Conservation (phyloP, 1,284 basidiomycete species). For the Papiliotrema fonsecae region DNA sequence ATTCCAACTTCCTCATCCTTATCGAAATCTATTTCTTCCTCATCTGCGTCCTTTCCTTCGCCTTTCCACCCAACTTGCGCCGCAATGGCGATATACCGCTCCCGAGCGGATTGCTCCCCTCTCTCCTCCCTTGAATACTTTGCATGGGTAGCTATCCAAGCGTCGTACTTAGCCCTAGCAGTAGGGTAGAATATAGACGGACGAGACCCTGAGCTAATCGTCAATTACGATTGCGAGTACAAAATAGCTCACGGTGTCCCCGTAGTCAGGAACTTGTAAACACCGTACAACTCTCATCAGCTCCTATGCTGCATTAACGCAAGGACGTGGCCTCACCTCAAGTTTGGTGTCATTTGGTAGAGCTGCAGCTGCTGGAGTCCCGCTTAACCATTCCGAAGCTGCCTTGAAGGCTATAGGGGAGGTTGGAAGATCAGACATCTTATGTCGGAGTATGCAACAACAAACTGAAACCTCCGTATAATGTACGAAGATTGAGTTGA, state of each 20-base stretch:
- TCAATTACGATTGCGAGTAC: constrained; percentile 27
- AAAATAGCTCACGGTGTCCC: constrained; percentile 36
- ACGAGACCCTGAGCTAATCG: constrained; percentile 52
- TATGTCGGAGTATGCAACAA: not conserved
- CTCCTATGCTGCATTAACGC: not conserved
- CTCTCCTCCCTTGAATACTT: constrained; percentile 50
- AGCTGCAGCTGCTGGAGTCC: constrained; percentile 23
- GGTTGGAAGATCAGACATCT: not conserved
- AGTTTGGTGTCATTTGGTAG: constrained; percentile 37
- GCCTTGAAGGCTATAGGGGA: constrained; percentile 21
- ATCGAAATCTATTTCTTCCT: constrained; percentile 17
- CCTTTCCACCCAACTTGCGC: constrained; percentile 60
- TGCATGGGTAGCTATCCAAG: constrained; percentile 61
- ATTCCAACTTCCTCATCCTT: constrained; percentile 13
- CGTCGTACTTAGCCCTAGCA: constrained; percentile 81
- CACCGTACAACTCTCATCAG: constrained; percentile 66
- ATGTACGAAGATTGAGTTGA: not conserved
- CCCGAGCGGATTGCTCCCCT: constrained; percentile 52
- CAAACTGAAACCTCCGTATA: not conserved
- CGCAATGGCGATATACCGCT: constrained; percentile 67
- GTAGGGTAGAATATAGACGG: constrained; percentile 78
- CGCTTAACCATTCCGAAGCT: constrained; percentile 32
- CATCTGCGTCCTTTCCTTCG: constrained; percentile 7
- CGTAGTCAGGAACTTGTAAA: constrained; percentile 70
- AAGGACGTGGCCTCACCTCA: constrained; percentile 19